Base-by-base conservation (phyloP, 768 basidiomycete genomes). In the Coprinellus aureogranulatus region DNA sequence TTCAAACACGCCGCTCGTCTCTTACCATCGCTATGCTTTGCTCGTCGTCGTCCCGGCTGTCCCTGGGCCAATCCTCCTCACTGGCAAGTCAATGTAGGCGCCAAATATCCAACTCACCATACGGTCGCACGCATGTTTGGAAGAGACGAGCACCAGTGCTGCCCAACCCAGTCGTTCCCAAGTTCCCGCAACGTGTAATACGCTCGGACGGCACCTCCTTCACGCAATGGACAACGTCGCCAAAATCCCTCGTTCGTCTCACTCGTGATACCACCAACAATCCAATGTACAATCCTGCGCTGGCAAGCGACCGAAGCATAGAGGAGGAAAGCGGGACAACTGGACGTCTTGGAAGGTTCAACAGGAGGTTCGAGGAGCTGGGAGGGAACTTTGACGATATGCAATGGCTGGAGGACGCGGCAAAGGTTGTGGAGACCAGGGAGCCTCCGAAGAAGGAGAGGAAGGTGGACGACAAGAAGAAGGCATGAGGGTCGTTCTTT, bases 221-320 rank as follows among this genome's bases (percentile, higher is more conserved):
- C 70, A 85, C 83, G 4, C 90, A 94, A 63, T 90, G 88, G 82
- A 92, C 90, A 12, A 95, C 94, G 1, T 92, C 93, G 0, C 94
- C 94, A 0, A 86, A 86, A 4, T 87, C 88, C 3, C 70, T 83
- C 37, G 81, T 92, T 46, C 83, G 86, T 37, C 78, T 95, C 47
- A 90, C 93, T 20, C 85, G 93, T 41, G 94, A 96, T 65, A 87
- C 90, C 50, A 91, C 90, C 18, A 97, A 94, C 69, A 87, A 94
- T 64, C 90, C 94, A 1, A 71, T 92, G 5, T 97, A 90, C 89
- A 90, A 91, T 65, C 84, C 89, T 2, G 81, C 83, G 2, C 73
- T 79, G 59, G 74, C 79, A 26, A 76, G 76, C 57, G 84, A 80
- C 41, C 70, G 75, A 27, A 76, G 76, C 1, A 68, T 86, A 47